Conservation (phyloP, 106 monocot species). For the Vanilla planifolia region DNA sequence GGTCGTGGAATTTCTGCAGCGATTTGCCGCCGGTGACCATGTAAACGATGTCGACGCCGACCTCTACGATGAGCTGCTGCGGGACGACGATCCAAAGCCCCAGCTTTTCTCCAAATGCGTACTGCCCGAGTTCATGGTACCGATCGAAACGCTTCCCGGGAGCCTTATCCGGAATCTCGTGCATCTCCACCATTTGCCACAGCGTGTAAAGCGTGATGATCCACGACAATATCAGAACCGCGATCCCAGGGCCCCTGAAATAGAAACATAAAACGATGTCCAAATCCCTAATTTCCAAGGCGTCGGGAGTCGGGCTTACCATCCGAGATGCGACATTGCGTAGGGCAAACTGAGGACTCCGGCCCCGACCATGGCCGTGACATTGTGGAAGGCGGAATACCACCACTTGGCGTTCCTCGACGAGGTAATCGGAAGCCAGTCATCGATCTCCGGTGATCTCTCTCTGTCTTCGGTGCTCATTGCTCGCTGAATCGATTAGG, state of each 20-base stretch:
- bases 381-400: slow-evolving; percentile 29
- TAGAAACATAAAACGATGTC: too few species aligned
- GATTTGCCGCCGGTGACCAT: slow-evolving; percentile 29
- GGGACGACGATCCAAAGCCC: slow-evolving; percentile 31
- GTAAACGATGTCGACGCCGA: slow-evolving; percentile 20
- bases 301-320: not conserved
- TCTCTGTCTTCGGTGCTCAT: not conserved
- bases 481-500: too few species aligned
- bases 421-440: slow-evolving; percentile 22
- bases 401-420: slow-evolving; percentile 28
- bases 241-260: slow-evolving; percentile 15
- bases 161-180: slow-evolving; percentile 11
- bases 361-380: slow-evolving; percentile 28
- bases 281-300: too few species aligned
- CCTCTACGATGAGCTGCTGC: slow-evolving; percentile 20
- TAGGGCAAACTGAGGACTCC: slow-evolving; percentile 23
- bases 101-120: slow-evolving; percentile 20
- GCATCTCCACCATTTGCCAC: slow-evolving; percentile 32
- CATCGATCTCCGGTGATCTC: not conserved
- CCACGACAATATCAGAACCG: slow-evolving; percentile 18
- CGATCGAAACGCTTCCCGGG: slow-evolving; percentile 27
- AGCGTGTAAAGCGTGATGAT: slow-evolving; percentile 27
- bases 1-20: slow-evolving; percentile 17
- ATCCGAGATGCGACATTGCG: slow-evolving; percentile 23
- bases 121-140: slow-evolving; percentile 28